These are phyloP conservation scores for Cerioporus squamosus DNA, from an alignment of 1,284 basidiomycete species.

Conservation along the genomic window DNA sequence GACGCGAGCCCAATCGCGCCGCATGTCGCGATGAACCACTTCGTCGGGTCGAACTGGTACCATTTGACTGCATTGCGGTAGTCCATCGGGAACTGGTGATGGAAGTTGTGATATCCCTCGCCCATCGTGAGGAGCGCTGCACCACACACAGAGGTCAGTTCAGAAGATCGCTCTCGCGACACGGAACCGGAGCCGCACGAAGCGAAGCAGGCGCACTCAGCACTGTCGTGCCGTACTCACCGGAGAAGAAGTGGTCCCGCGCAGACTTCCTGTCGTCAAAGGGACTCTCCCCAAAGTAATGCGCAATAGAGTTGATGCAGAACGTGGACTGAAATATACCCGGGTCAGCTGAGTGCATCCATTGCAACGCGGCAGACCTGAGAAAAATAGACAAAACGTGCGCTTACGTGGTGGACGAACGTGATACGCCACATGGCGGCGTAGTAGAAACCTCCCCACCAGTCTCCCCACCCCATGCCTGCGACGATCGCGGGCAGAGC, in stretches of 20 bases:
- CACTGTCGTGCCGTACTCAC: slow-evolving; percentile 1
- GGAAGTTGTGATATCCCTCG: slow-evolving; percentile 94
- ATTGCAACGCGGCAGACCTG: neutral
- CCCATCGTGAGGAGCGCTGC: slow-evolving; percentile 83
- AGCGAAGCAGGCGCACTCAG: neutral
- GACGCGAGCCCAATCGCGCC: slow-evolving; percentile 71
- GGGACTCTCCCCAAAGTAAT: slow-evolving; percentile 83
- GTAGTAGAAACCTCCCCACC: slow-evolving; percentile 83
- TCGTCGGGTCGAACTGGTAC: slow-evolving; percentile 75
- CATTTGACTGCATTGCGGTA: slow-evolving; percentile 76
- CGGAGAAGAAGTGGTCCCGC: slow-evolving; percentile 81
- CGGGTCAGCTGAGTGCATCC: neutral
- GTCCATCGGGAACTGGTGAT: slow-evolving; percentile 88
- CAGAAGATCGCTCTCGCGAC: neutral
- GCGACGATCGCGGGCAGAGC: slow-evolving; percentile 77
- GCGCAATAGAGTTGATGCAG: slow-evolving; percentile 91
- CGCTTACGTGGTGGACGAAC: slow-evolving; percentile 79
- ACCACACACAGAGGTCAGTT: neutral
- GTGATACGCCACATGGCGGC: slow-evolving; percentile 72
- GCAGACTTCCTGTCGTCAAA: slow-evolving; percentile 88
- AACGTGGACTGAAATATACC: slow-evolving; percentile 71
- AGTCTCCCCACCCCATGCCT: slow-evolving; percentile 82
- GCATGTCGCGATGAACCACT: slow-evolving; percentile 84
- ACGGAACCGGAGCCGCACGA: neutral
- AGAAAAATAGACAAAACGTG: neutral